Evolutionary conservation across 306 rosid species (phyloP).

Genomic region (Glycine soja): DNA sequence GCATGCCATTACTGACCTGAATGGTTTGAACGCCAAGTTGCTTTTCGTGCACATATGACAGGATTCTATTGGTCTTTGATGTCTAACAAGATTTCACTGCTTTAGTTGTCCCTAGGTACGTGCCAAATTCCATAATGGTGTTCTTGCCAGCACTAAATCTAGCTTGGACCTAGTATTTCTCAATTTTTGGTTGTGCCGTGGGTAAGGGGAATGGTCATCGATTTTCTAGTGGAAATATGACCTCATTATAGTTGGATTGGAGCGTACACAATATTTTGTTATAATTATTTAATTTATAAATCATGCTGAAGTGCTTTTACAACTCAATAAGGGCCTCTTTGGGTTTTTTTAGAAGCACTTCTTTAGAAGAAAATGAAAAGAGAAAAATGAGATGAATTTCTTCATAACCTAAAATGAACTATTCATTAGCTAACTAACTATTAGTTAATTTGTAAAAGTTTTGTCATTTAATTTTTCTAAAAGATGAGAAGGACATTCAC

Average conservation of each 20-base stretch:
- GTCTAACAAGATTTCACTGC: conserved; percentile 57
- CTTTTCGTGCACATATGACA: conserved; percentile 70
- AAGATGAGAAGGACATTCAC: too few relatives aligned
- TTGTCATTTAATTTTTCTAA: too few relatives aligned
- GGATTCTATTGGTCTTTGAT: conserved; percentile 60
- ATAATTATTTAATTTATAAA: conserved; percentile 14
- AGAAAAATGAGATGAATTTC: too few relatives aligned
- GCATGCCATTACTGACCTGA: conserved; percentile 65
- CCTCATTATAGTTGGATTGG: conserved; percentile 12
- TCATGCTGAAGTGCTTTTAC: neutral
- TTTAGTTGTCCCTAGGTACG: conserved; percentile 66
- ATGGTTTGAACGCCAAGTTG: conserved; percentile 51
- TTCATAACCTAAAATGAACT: too few relatives aligned
- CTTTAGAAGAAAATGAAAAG: too few relatives aligned
- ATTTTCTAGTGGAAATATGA: neutral
- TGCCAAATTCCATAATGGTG: conserved; percentile 30
- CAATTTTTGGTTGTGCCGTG: neutral
- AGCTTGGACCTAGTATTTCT: neutral
- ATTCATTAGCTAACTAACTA: too few relatives aligned
- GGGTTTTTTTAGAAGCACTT: too few relatives aligned
- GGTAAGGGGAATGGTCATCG: conserved; percentile 15
- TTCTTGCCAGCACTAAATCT: neutral
- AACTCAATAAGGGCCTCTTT: neutral
- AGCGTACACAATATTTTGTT: neutral
- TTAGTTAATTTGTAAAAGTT: too few relatives aligned